phyloP scores from a whole-genome alignment of 164 flowering plant genomes.

The Vitis rotundifolia region DNA sequence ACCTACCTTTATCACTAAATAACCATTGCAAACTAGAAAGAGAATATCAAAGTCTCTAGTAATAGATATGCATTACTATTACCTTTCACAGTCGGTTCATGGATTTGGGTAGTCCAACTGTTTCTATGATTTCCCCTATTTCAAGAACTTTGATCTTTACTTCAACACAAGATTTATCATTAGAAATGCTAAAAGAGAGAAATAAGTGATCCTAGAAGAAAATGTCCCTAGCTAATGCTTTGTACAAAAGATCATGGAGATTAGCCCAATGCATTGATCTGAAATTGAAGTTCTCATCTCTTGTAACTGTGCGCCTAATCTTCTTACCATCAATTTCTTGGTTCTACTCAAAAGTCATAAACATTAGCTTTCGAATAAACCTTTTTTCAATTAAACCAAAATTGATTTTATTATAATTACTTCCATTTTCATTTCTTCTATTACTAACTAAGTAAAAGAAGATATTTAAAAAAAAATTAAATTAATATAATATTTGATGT shows the following conservation, averaged over 20 bases:
- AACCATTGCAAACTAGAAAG: too few species aligned
- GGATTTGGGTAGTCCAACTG: too few species aligned
- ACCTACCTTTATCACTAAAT: too few species aligned
- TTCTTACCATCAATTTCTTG: slow-evolving; percentile 57
- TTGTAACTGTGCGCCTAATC: slow-evolving; percentile 40
- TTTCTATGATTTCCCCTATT: slow-evolving; percentile 44
- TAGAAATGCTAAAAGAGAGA: slow-evolving; percentile 47
- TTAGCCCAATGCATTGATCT: slow-evolving; percentile 84
- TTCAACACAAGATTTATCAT: slow-evolving; percentile 44
- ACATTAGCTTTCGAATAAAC: too few species aligned
- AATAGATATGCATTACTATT: too few species aligned
- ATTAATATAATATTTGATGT: too few species aligned
- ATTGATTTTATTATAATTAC: too few species aligned
- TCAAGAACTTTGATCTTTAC: slow-evolving; percentile 45
- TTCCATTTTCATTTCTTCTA: too few species aligned
- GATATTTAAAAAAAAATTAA: not conserved
- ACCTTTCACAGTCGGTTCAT: too few species aligned
- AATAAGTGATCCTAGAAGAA: slow-evolving; percentile 71
- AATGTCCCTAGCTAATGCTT: slow-evolving; percentile 43
- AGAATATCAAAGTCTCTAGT: too few species aligned
- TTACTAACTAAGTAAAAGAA: too few species aligned
- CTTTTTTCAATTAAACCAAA: not conserved
- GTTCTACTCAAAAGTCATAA: too few species aligned
- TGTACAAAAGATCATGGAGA: slow-evolving; percentile 62
- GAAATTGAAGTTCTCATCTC: slow-evolving; percentile 74